These are phyloP conservation scores for Salix purpurea DNA, from an alignment of 345 rosid species.

Conservation along the genomic window DNA sequence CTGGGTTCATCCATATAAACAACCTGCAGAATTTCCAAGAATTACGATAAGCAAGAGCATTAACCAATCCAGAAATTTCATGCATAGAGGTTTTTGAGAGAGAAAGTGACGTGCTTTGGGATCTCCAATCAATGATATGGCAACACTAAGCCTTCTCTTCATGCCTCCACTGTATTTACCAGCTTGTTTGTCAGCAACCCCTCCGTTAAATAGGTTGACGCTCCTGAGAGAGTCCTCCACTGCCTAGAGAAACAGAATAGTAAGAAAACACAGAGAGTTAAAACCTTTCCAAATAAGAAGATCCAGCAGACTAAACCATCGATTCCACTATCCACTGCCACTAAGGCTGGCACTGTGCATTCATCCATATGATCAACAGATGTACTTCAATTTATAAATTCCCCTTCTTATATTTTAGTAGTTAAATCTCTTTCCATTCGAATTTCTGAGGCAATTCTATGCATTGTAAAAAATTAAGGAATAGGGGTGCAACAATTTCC, in stretches of 20 bases:
- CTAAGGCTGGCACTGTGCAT: too few species aligned
- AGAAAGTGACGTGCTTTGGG: conserved; percentile 56
- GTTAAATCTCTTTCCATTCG: too few species aligned
- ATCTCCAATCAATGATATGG: conserved; percentile 88
- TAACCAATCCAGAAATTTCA: background rate
- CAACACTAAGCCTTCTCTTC: conserved; percentile 98
- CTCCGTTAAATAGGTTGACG: conserved; percentile 74
- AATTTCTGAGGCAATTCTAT: too few species aligned
- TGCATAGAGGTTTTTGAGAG: background rate
- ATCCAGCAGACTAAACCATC: background rate
- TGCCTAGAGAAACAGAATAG: conserved; percentile 42
- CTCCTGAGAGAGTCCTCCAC: conserved; percentile 86
- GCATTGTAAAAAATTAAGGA: too few species aligned
- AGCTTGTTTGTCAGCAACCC: conserved; percentile 81
- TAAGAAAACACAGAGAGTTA: background rate
- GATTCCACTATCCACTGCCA: background rate
- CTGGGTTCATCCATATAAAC: conserved; percentile 99
- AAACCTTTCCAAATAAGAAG: background rate
- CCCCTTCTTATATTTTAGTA: too few species aligned
- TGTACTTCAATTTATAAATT: too few species aligned
- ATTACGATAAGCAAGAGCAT: conserved; percentile 7
- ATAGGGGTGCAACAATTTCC: too few species aligned
- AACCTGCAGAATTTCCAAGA: conserved; percentile 42
- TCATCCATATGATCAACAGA: too few species aligned
- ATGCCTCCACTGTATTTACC: conserved; percentile 97